phyloP scores from a whole-genome alignment of 2,329 filamentous ascomycete genomes.

The Amesomyces nigricolor region DNA sequence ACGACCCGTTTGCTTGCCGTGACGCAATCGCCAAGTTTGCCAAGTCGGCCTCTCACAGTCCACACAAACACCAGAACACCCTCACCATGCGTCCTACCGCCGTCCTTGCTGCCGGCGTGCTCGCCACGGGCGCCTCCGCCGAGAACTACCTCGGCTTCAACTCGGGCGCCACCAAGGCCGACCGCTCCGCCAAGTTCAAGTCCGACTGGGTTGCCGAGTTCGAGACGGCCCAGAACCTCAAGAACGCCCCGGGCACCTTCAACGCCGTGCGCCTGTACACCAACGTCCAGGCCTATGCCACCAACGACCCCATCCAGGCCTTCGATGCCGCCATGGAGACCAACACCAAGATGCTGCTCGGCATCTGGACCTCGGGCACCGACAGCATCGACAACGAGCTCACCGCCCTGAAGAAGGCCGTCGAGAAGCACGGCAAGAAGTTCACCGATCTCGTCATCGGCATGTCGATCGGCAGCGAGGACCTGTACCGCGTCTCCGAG shows the following conservation, averaged over 20 bases:
- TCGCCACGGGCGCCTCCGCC: slow-evolving; percentile 37
- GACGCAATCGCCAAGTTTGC: slow-evolving; percentile 19
- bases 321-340: slow-evolving; percentile 65
- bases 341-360: slow-evolving; percentile 56
- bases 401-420: slow-evolving; percentile 51
- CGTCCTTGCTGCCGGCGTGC: slow-evolving; percentile 35
- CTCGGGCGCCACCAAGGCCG: slow-evolving; percentile 43
- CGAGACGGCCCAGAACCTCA: slow-evolving; percentile 37
- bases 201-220: slow-evolving; percentile 45
- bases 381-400: slow-evolving; percentile 55
- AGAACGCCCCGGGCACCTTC: slow-evolving; percentile 48
- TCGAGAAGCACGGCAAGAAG: slow-evolving; percentile 46
- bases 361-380: slow-evolving; percentile 56
- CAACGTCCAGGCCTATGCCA: slow-evolving; percentile 58
- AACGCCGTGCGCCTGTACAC: slow-evolving; percentile 61
- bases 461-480: slow-evolving; percentile 62
- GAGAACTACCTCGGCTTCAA: slow-evolving; percentile 51
- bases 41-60: neutral
- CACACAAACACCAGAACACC: neutral
- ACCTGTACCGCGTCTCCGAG: slow-evolving; percentile 57
- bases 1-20: slow-evolving; percentile 3
- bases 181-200: slow-evolving; percentile 49
- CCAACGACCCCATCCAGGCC: slow-evolving; percentile 78
- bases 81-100: slow-evolving; percentile 40
- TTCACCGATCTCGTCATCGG: slow-evolving; percentile 56